A percentile compares a stretch with the other conserved stretches of the same genome.
Conservation (phyloP, 2,329 filamentous ascomycete species). For the Arthrobotrys conoides region DNA sequence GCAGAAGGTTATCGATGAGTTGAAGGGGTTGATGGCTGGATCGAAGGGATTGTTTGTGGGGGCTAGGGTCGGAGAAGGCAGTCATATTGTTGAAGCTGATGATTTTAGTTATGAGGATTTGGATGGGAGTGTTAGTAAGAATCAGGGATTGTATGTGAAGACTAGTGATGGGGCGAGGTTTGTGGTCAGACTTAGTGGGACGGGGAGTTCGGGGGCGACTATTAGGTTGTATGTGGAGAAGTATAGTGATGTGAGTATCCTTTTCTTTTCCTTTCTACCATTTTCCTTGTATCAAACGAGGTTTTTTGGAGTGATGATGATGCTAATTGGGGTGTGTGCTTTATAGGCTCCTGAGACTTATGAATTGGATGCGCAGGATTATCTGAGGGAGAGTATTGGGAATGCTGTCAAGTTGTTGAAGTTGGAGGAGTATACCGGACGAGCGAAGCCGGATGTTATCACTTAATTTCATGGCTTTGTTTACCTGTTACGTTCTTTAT, state of each 20-base stretch:
- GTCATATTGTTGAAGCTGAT: conserved; percentile 80
- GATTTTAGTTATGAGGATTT: conserved; percentile 99
- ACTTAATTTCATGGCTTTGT: conserved; percentile 73
- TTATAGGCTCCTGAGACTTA: conserved; percentile 79
- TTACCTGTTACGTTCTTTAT: background rate
- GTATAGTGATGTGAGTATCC: conserved; percentile 75
- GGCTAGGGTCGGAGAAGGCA: conserved; percentile 80
- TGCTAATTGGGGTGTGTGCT: conserved; percentile 39
- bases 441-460: conserved; percentile 95
- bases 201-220: conserved; percentile 93
- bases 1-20: conserved; percentile 86
- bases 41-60: conserved; percentile 80
- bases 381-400: conserved; percentile 89
- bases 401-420: conserved; percentile 87
- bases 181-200: conserved; percentile 93
- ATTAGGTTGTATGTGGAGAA: conserved; percentile 98
- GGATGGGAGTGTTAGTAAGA: conserved; percentile 94
- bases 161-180: conserved; percentile 96
- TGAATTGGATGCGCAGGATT: conserved; percentile 87
- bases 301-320: background rate
- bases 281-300: too few species aligned
- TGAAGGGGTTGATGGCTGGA: conserved; percentile 75
- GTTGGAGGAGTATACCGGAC: conserved; percentile 92
- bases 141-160: conserved; percentile 94
- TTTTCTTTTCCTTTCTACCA: background rate